A percentile compares a stretch with the other conserved stretches of the same genome.
These are phyloP conservation scores for Trichoderma sp. DNA, from an alignment of 2,329 filamentous ascomycete genomes.

Conservation along the genomic window DNA sequence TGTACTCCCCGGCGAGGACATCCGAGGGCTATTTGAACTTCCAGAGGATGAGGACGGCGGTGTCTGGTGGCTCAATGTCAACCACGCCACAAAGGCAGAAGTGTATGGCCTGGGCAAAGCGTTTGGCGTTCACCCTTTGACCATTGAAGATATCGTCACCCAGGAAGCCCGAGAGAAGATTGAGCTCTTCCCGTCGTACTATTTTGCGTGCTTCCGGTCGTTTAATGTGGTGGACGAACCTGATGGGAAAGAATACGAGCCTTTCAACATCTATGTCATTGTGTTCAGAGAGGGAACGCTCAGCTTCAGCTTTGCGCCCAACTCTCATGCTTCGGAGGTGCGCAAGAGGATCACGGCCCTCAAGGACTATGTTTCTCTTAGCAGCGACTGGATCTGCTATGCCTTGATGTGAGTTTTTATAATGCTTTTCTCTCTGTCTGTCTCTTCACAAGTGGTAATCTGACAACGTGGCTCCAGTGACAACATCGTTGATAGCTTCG, in stretches of 20 bases:
- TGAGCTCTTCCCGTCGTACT: constrained; percentile 94
- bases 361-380: constrained; percentile 91
- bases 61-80: constrained; percentile 98
- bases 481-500: constrained; percentile 95
- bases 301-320: constrained; percentile 89
- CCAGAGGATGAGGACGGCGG: constrained; percentile 65
- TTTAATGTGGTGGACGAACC: constrained; percentile 79
- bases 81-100: constrained; percentile 85
- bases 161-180: constrained; percentile 98
- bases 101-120: constrained; percentile 85
- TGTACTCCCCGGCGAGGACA: constrained; percentile 82
- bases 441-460: background rate
- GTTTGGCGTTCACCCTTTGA: constrained; percentile 92
- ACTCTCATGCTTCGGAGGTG: constrained; percentile 83
- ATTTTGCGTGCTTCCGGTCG: constrained; percentile 95
- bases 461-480: constrained; percentile 46
- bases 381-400: constrained; percentile 98
- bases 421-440: no score
- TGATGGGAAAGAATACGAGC: constrained; percentile 79
- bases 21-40: constrained; percentile 77
- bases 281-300: constrained; percentile 94
- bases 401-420: constrained; percentile 73
- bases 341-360: constrained; percentile 87
- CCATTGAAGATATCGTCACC: constrained; percentile 91
- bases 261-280: constrained; percentile 94